A percentile compares a stretch with the other conserved stretches of the same genome.
Evolutionary conservation across 176 grass and related monocot species (phyloP).

Genomic region (Poa pratensis): DNA sequence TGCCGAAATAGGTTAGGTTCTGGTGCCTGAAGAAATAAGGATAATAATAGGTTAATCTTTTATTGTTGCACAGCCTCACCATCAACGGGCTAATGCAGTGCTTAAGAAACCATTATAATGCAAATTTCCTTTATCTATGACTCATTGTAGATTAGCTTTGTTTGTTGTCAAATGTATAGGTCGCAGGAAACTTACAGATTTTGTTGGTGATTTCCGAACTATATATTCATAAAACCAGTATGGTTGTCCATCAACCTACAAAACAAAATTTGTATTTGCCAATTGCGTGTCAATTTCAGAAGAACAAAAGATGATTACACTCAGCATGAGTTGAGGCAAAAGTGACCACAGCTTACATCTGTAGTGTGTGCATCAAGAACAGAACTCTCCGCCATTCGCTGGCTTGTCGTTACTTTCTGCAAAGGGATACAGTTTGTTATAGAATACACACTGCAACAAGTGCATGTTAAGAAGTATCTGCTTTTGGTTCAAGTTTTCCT

Average conservation of each 20-base stretch:
- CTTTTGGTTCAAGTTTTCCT: constrained; percentile 23
- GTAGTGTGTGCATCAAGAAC: constrained; percentile 86
- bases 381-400: constrained; percentile 91
- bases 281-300: background rate
- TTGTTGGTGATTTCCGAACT: constrained; percentile 89
- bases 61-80: background rate
- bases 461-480: constrained; percentile 10
- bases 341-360: constrained; percentile 56
- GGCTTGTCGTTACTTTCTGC: constrained; percentile 73
- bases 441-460: constrained; percentile 24
- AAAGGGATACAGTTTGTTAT: constrained; percentile 25
- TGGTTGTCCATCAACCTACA: constrained; percentile 78
- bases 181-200: constrained; percentile 62
- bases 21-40: constrained; percentile 63
- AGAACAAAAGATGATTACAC: background rate
- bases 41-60: constrained; percentile 20
- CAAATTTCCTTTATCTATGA: background rate
- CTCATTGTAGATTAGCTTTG: background rate
- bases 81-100: background rate
- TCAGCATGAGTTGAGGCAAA: constrained; percentile 1
- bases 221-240: constrained; percentile 99
- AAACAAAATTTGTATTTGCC: constrained; percentile 24
- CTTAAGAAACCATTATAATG: constrained; percentile 28
- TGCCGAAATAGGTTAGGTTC: constrained; percentile 91
- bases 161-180: constrained; percentile 28